Percentiles rank a stretch among this genome's conserved stretches.
Conservation (phyloP, 1,139 yeast genomes). For the Taphrina wiesneri region DNA sequence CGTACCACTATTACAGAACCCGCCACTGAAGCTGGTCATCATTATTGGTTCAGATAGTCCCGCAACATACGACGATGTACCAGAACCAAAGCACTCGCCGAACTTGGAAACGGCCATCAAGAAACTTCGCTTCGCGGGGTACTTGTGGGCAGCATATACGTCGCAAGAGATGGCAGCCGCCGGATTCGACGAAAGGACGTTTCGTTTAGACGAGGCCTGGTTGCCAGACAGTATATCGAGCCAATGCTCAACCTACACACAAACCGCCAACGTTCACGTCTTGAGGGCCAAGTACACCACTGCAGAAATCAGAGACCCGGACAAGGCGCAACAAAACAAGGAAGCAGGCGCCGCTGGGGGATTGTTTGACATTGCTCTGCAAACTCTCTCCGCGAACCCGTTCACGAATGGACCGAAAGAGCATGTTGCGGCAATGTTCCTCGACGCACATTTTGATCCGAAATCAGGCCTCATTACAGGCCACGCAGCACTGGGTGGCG, state of each 20-base stretch:
- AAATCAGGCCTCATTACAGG: slow-evolving; percentile 62
- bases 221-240: slow-evolving; percentile 52
- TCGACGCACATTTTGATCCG: slow-evolving; percentile 84
- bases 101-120: slow-evolving; percentile 71
- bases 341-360: slow-evolving; percentile 73
- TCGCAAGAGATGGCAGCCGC: slow-evolving; percentile 82
- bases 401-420: slow-evolving; percentile 46
- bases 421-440: slow-evolving; percentile 79
- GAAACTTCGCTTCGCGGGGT: slow-evolving; percentile 78
- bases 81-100: slow-evolving; percentile 58
- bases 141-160: slow-evolving; percentile 91
- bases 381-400: slow-evolving; percentile 55
- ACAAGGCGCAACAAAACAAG: slow-evolving; percentile 82
- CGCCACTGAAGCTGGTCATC: slow-evolving; percentile 78
- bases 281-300: slow-evolving; percentile 56
- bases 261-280: slow-evolving; percentile 76
- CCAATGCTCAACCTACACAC: slow-evolving; percentile 41
- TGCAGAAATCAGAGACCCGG: slow-evolving; percentile 67
- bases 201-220: slow-evolving; percentile 73
- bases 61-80: slow-evolving; percentile 65
- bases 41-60: slow-evolving; percentile 77
- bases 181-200: slow-evolving; percentile 78
- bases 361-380: slow-evolving; percentile 74
- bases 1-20: slow-evolving; percentile 63
- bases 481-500: slow-evolving; percentile 96